A percentile compares a stretch with the other conserved stretches of the same genome.
Evolutionary conservation across 2,329 filamentous ascomycete species (phyloP).

Genomic region (Tothia fuscella): DNA sequence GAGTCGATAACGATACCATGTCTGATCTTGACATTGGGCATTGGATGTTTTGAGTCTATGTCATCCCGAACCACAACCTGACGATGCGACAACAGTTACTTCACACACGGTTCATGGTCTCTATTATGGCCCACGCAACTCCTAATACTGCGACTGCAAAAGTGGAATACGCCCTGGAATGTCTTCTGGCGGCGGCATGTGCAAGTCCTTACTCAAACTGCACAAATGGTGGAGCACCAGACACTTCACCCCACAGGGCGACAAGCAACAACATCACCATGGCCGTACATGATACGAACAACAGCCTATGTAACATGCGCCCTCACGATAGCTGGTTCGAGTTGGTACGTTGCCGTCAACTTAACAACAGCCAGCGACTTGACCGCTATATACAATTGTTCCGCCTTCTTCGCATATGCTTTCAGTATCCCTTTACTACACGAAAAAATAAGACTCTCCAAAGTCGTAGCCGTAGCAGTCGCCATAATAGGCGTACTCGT

Average conservation of each 20-base stretch:
- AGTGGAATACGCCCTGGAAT: slow-evolving; percentile 65
- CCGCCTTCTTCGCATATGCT: slow-evolving; percentile 94
- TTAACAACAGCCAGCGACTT: slow-evolving; percentile 86
- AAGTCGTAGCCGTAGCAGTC: slow-evolving; percentile 73
- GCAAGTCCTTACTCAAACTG: slow-evolving; percentile 50
- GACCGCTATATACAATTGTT: slow-evolving; percentile 98
- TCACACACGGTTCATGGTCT: slow-evolving; percentile 91
- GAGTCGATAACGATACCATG: too few relatives aligned
- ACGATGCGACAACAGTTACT: slow-evolving; percentile 39
- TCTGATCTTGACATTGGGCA: not conserved
- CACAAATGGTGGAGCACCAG: slow-evolving; percentile 76
- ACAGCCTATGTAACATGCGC: slow-evolving; percentile 75
- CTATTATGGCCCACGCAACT: slow-evolving; percentile 82
- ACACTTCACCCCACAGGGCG: slow-evolving; percentile 51
- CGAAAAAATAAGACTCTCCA: slow-evolving; percentile 73
- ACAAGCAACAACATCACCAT: slow-evolving; percentile 37
- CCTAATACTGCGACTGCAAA: slow-evolving; percentile 65
- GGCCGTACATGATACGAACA: slow-evolving; percentile 65
- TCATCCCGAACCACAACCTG: slow-evolving; percentile 1
- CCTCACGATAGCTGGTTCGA: slow-evolving; percentile 79
- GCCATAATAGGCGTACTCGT: slow-evolving; percentile 83
- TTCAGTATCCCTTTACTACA: slow-evolving; percentile 85
- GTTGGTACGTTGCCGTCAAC: slow-evolving; percentile 92
- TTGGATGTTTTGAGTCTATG: not conserved
- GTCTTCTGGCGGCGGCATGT: slow-evolving; percentile 73